Evolutionary conservation across 163 green algal genomes (phyloP), one percentile per base, ranked within the genome.

Genomic region (Picocystis sp.): DNA sequence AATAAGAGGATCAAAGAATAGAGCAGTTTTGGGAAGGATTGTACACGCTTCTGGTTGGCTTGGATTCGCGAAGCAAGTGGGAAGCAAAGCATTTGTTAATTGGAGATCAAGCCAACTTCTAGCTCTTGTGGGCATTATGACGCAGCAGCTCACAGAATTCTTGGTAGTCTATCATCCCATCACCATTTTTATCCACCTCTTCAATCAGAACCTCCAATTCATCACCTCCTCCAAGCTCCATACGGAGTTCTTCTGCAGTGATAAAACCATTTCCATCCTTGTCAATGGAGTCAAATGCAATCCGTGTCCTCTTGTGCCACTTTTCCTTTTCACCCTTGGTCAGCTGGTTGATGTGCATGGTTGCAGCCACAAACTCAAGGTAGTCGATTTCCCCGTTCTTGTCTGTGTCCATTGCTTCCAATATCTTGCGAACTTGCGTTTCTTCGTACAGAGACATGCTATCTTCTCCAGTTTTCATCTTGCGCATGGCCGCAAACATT

Each of bases 191-290:
- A 17, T 66, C 59, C 8, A 23, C 59, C 57, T 66, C 59, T 12
- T 70, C 46, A 10, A 66, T 58, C 22, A 48, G 60, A 3, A 57
- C 59, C 58, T 66, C 67, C 14, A 71, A 58, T 25, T 38, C 29
- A 38, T 38, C 29, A 11, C 29, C 29, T 38, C 29, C 29, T 11
- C 52, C 29, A 22, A 73, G 51, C 14, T 52, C 65, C 50, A 68
- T 59, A 1, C 65, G 62, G 22, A 82, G 54, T 50, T 82, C 71
- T 42, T 76, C 60, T 3, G 68, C 66, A 13, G 61, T 77, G 43
- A 82, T 80, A 55, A 77, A 78, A 5, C 74, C 74, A 38, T 80
- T 69, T 0, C 70, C 73, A 51, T 82, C 74, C 21, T 55, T 61
- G 48, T 82, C 74, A 43, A 82, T 58, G 43, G 69, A 47, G 57